Evolutionary conservation across 2,329 filamentous ascomycete species (phyloP).

Genomic region (Elsinoe perseae): DNA sequence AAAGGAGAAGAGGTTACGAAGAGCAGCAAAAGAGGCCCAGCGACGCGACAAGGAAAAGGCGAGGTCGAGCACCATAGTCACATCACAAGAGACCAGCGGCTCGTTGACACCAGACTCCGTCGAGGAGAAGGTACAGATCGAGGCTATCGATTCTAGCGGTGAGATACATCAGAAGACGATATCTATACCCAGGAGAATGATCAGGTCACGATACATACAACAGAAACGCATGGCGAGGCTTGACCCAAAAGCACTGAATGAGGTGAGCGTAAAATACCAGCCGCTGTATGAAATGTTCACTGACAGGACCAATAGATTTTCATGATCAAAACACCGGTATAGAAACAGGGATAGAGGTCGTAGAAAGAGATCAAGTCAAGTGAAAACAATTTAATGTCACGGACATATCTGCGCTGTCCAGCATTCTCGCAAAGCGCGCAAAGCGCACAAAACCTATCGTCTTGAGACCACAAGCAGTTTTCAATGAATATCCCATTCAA

Average conservation of each 20-base stretch:
- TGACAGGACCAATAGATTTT: constrained; percentile 47
- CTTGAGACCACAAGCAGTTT: too few relatives aligned
- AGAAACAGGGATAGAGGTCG: too few relatives aligned
- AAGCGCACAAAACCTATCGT: neutral
- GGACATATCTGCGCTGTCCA: too few relatives aligned
- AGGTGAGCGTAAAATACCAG: constrained; percentile 46
- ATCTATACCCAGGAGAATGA: constrained; percentile 37
- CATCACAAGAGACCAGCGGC: neutral
- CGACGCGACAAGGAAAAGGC: constrained; percentile 11
- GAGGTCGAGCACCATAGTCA: neutral
- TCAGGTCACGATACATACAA: constrained; percentile 74
- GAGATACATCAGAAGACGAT: constrained; percentile 16
- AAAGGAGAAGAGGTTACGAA: constrained; percentile 41
- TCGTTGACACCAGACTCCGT: neutral
- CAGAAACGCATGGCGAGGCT: constrained; percentile 79
- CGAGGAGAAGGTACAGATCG: neutral
- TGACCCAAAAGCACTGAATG: constrained; percentile 74
- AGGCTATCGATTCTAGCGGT: neutral
- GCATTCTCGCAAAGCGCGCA: too few relatives aligned
- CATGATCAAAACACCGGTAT: constrained; percentile 51
- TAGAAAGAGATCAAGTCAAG: too few relatives aligned
- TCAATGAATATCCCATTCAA: too few relatives aligned
- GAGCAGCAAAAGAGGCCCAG: constrained; percentile 38
- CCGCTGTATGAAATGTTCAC: neutral
- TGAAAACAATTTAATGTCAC: too few relatives aligned